These are phyloP conservation scores for Tubosaeta brunneosetosa DNA, from an alignment of 768 basidiomycete species.

Conservation along the genomic window DNA sequence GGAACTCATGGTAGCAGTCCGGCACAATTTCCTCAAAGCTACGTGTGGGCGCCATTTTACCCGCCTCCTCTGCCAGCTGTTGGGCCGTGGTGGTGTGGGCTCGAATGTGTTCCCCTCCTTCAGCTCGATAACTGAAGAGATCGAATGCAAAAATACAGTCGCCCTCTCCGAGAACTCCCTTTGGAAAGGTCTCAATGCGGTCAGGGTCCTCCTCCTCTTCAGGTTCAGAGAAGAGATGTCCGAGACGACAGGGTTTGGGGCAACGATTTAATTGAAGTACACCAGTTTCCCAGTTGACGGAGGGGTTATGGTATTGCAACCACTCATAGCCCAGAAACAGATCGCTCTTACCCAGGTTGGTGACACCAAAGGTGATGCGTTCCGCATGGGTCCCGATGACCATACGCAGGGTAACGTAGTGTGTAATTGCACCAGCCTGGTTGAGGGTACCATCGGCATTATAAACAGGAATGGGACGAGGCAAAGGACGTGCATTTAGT, in stretches of 20 bases:
- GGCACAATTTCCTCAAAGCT: slow-evolving; percentile 12
- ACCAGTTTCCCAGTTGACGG: neutral
- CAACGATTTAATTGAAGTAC: neutral
- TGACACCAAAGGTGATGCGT: neutral
- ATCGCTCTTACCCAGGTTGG: neutral
- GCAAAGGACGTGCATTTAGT: neutral
- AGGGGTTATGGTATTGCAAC: neutral
- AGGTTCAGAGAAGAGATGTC: neutral
- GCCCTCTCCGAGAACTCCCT: neutral
- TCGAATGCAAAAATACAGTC: slow-evolving; percentile 4
- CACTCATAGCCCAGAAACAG: slow-evolving; percentile 9
- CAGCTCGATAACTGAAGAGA: neutral
- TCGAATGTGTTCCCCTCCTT: neutral
- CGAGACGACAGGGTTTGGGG: neutral
- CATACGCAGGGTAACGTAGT: slow-evolving; percentile 1
- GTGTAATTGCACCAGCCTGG: slow-evolving; percentile 7
- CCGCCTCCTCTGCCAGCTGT: neutral
- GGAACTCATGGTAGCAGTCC: slow-evolving; percentile 1
- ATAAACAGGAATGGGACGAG: slow-evolving; percentile 12
- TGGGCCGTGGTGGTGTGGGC: slow-evolving; percentile 2
- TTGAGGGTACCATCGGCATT: slow-evolving; percentile 17
- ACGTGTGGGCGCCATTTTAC: neutral
- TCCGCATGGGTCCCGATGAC: neutral
- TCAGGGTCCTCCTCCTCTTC: neutral
- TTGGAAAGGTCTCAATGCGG: neutral